A percentile compares a stretch with the other conserved stretches of the same genome.
phyloP scores from a whole-genome alignment of 1,284 basidiomycete species.

The Ceratorhiza oryzae-sativae region DNA sequence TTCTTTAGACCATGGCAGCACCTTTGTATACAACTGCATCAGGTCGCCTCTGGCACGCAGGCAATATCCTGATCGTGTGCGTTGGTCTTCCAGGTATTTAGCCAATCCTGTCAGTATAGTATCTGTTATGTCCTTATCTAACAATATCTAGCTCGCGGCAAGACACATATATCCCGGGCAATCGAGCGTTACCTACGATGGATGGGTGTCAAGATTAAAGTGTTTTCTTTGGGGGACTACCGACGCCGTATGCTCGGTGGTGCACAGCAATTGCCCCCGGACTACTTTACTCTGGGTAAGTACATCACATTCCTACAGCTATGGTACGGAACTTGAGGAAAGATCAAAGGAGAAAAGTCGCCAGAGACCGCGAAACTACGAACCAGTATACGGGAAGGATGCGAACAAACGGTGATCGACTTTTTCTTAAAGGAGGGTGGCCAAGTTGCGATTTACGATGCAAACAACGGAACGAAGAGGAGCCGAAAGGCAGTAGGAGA shows the following conservation, averaged over 20 bases:
- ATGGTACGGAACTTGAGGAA: constrained; percentile 33
- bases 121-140: background rate
- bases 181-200: constrained; percentile 96
- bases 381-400: constrained; percentile 74
- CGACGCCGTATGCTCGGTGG: constrained; percentile 89
- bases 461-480: constrained; percentile 88
- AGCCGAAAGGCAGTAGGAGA: constrained; percentile 76
- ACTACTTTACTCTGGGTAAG: constrained; percentile 89
- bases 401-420: constrained; percentile 88
- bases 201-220: constrained; percentile 96
- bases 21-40: constrained; percentile 84
- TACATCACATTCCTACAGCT: constrained; percentile 37
- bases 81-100: constrained; percentile 77
- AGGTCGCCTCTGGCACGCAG: constrained; percentile 87
- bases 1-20: constrained; percentile 68
- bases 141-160: constrained; percentile 72
- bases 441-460: constrained; percentile 98
- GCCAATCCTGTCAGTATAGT: background rate
- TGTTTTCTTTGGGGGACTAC: constrained; percentile 95
- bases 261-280: constrained; percentile 84
- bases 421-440: constrained; percentile 80
- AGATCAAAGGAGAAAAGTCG: constrained; percentile 69
- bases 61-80: constrained; percentile 91
- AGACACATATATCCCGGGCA: constrained; percentile 95
- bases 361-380: constrained; percentile 81